Base-by-base conservation (phyloP, 257 asterid genomes). In the Solanum sejunctum region DNA sequence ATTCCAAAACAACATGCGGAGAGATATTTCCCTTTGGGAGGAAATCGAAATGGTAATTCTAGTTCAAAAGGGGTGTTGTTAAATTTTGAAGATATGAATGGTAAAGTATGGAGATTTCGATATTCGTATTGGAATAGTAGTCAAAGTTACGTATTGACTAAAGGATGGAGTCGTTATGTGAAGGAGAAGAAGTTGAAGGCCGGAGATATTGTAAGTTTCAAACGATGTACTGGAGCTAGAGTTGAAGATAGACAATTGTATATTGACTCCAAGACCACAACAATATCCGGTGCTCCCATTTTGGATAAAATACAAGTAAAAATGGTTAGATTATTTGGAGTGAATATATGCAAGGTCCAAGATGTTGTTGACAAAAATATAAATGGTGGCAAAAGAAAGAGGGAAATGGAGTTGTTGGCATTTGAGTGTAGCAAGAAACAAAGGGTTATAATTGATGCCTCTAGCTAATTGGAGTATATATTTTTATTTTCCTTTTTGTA, bases 121-220 rank as follows among this genome's bases (percentile, higher is more conserved):
- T 93, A 93, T 54, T 92, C 95, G 3, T 93, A 93, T 83, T 93
- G 96, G 96, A 93, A 91, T 18, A 93, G 96, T 28, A 93, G 96
- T 82, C 96, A 93, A 66, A 93, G 96, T 86, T 93, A 93, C 32
- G 96, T 93, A n/a, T 12, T 93, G 45, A 93, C 95, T 0, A 93
- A 93, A 23, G 97, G 97, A 0, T 93, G 97, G 97, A 93, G 95
- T 84, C 81, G 97, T n/a, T 93, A 90, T 49, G 97, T 93, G 8
- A 93, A 92, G 92, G 97, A 93, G 85, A 92, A 92, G 86, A 82
- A 82, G 6, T 52, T 93, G 28, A 84, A 84, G 66, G 95, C 97
- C 57, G 93, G 94, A 4, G 93, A 93, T 84, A 51, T 92, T 56
- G 95, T 93, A 7, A 85, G 87, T 21, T 93, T 93, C 7, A 90